Conservation (phyloP, 2,329 filamentous ascomycete genomes). For the Scedosporium minutisporum region DNA sequence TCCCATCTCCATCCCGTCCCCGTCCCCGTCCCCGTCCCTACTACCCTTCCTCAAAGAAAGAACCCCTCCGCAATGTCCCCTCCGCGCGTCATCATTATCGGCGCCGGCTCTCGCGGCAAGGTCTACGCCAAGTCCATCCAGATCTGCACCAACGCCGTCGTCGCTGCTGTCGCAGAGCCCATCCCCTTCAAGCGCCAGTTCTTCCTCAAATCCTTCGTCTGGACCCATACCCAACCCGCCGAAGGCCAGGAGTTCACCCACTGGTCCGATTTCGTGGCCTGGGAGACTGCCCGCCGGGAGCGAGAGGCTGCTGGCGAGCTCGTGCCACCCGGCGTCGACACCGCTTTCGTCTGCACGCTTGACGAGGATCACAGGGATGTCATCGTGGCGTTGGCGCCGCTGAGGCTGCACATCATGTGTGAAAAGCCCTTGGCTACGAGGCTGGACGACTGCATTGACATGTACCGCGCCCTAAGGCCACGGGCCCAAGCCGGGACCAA, state of each 20-base stretch:
- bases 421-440: slow-evolving; percentile 88
- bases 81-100: slow-evolving; percentile 67
- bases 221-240: slow-evolving; percentile 40
- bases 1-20: background rate
- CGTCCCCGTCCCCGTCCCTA: background rate
- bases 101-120: slow-evolving; percentile 69
- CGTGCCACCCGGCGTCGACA: slow-evolving; percentile 49
- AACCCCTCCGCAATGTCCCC: slow-evolving; percentile 37
- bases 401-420: slow-evolving; percentile 76
- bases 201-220: slow-evolving; percentile 66
- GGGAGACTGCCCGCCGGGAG: slow-evolving; percentile 54
- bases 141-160: slow-evolving; percentile 54
- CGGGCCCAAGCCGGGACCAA: slow-evolving; percentile 15
- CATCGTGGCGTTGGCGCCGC: slow-evolving; percentile 60
- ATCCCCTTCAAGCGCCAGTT: slow-evolving; percentile 63
- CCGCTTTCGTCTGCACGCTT: slow-evolving; percentile 57
- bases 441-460: slow-evolving; percentile 66
- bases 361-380: slow-evolving; percentile 85
- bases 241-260: slow-evolving; percentile 60
- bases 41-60: slow-evolving; percentile 22
- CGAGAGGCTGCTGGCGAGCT: slow-evolving; percentile 37
- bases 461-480: slow-evolving; percentile 50
- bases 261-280: slow-evolving; percentile 69
- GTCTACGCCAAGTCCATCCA: slow-evolving; percentile 62
- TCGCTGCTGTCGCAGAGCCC: slow-evolving; percentile 76